A percentile compares a stretch with the other conserved stretches of the same genome.
These are phyloP conservation scores for Dalbergia oliveri DNA, from an alignment of 306 rosid species.

Conservation along the genomic window DNA sequence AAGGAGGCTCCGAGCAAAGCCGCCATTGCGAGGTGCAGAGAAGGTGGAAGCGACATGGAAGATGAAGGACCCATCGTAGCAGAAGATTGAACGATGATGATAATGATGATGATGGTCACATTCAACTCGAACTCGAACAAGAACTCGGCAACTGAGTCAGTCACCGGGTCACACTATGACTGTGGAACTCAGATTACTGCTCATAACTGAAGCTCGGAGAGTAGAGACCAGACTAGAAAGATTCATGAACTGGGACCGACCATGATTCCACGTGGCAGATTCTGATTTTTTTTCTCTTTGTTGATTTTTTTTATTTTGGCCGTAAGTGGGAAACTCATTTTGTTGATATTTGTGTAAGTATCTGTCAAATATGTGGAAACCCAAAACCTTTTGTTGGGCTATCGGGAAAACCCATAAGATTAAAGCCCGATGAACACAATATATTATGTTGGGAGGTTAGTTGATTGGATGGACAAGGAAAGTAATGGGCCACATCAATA, in stretches of 20 bases:
- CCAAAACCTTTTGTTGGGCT: background rate
- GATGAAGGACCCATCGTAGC: slow-evolving; percentile 54
- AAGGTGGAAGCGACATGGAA: slow-evolving; percentile 51
- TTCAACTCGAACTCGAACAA: background rate
- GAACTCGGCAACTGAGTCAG: background rate
- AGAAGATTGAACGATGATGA: background rate
- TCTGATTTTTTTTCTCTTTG: too few relatives aligned
- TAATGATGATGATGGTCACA: background rate
- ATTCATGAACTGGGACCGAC: slow-evolving; percentile 31
- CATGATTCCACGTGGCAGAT: slow-evolving; percentile 7
- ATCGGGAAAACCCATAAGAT: background rate
- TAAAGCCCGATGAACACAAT: background rate
- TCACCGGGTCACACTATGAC: background rate
- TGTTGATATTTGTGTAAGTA: background rate
- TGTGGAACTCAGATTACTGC: background rate
- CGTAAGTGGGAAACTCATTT: too few relatives aligned
- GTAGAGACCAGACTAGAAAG: background rate
- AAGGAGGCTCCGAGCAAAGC: slow-evolving; percentile 79
- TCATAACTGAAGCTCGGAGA: background rate
- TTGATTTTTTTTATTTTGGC: too few relatives aligned
- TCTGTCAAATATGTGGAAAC: background rate
- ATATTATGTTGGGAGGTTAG: background rate
- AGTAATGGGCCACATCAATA: too few relatives aligned
- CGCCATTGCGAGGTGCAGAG: slow-evolving; percentile 78
- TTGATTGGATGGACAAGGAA: too few relatives aligned